phyloP scores from a whole-genome alignment of 345 rosid genomes.

The Raphanus raphanistrum region DNA sequence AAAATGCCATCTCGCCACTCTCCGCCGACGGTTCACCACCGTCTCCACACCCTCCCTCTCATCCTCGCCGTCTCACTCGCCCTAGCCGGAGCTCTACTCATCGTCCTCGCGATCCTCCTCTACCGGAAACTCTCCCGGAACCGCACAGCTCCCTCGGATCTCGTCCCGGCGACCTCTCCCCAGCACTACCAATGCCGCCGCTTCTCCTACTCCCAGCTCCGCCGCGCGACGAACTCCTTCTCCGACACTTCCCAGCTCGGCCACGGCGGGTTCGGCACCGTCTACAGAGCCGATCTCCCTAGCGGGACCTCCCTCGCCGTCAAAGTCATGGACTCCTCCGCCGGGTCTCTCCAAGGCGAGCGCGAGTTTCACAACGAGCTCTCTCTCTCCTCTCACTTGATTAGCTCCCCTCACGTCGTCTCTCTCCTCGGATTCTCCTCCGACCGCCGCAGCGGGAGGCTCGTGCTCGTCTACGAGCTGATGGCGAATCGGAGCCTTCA shows the following conservation, averaged over 20 bases:
- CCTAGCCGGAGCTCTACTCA: constrained; percentile 44
- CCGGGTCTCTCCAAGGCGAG: constrained; percentile 67
- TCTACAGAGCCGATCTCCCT: constrained; percentile 59
- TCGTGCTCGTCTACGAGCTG: constrained; percentile 64
- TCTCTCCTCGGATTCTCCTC: constrained; percentile 68
- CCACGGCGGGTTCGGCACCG: constrained; percentile 91
- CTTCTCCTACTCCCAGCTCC: constrained; percentile 74
- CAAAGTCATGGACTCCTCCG: constrained; percentile 59
- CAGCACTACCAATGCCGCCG: constrained; percentile 58
- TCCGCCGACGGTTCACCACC: constrained; percentile 25
- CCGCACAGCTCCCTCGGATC: constrained; percentile 81
- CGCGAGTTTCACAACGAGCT: constrained; percentile 82
- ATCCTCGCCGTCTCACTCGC: constrained; percentile 43
- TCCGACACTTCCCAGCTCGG: constrained; percentile 76
- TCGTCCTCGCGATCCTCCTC: constrained; percentile 44
- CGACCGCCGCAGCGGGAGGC: constrained; percentile 52
- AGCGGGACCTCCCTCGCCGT: constrained; percentile 57
- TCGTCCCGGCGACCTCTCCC: constrained; percentile 48
- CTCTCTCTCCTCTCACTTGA: constrained; percentile 62
- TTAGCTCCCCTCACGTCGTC: constrained; percentile 61
- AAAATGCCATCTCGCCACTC: constrained; percentile 57
- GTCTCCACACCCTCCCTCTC: constrained; percentile 36
- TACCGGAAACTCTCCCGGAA: constrained; percentile 71
- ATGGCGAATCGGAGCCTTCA: constrained; percentile 77
- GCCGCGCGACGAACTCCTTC: constrained; percentile 77